These are phyloP conservation scores for Alectoria sarmentosa DNA, from an alignment of 495 filamentous ascomycete genomes.

Conservation along the genomic window DNA sequence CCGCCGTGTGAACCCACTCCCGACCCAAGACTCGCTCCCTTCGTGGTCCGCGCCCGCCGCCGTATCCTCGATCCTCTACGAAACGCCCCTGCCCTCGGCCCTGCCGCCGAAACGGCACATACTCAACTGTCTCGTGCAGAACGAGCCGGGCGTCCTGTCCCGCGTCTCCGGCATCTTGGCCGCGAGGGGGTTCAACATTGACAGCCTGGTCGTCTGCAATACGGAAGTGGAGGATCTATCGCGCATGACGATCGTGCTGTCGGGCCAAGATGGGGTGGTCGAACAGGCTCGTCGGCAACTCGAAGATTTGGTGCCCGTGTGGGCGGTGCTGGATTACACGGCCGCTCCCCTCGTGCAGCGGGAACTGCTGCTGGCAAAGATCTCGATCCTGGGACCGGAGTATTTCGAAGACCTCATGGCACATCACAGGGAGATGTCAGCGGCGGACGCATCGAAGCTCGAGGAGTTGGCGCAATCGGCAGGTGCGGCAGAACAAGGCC, in stretches of 20 bases:
- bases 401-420: constrained; percentile 94
- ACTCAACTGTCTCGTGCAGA: constrained; percentile 97
- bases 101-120: constrained; percentile 88
- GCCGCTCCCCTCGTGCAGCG: constrained; percentile 89
- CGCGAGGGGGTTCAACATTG: constrained; percentile 97
- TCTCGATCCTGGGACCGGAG: constrained; percentile 91
- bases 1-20: constrained; percentile 74
- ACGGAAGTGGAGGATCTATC: constrained; percentile 97
- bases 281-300: constrained; percentile 95
- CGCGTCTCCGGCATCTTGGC: constrained; percentile 95
- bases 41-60: constrained; percentile 92
- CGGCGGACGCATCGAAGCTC: constrained; percentile 33
- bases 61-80: constrained; percentile 96
- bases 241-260: constrained; percentile 96
- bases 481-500: constrained; percentile 29
- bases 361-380: constrained; percentile 91
- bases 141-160: constrained; percentile 94
- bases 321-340: constrained; percentile 97
- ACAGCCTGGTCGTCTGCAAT: constrained; percentile 93
- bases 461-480: constrained; percentile 33
- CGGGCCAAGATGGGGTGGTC: constrained; percentile 93
- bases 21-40: constrained; percentile 63
- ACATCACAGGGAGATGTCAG: constrained; percentile 76
- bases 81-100: constrained; percentile 79
- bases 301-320: constrained; percentile 94